These are phyloP conservation scores for Bryoglossum gracile DNA, from an alignment of 495 filamentous ascomycete species.

Conservation along the genomic window DNA sequence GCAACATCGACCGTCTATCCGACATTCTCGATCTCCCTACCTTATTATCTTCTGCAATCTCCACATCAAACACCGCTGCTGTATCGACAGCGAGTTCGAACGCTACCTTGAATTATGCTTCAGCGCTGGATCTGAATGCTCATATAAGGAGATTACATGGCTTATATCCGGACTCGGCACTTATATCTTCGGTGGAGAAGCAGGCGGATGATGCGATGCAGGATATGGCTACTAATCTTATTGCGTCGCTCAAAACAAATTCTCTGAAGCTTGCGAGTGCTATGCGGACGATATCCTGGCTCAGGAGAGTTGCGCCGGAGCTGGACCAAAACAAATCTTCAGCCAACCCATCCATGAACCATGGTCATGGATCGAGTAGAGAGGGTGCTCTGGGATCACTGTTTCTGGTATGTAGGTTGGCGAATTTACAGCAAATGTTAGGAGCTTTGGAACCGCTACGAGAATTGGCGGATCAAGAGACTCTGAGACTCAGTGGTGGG, in stretches of 20 bases:
- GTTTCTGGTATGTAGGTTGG: slow-evolving; percentile 80
- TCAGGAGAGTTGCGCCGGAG: slow-evolving; percentile 80
- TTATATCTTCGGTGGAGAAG: slow-evolving; percentile 62
- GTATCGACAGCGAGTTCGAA: slow-evolving; percentile 39
- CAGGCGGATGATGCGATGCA: slow-evolving; percentile 88
- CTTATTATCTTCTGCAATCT: slow-evolving; percentile 69
- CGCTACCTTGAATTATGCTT: slow-evolving; percentile 64
- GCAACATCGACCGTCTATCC: slow-evolving; percentile 82
- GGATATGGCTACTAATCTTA: slow-evolving; percentile 78
- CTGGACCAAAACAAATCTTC: slow-evolving; percentile 39
- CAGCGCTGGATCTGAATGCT: slow-evolving; percentile 84
- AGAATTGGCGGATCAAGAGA: slow-evolving; percentile 87
- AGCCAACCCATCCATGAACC: slow-evolving; percentile 13
- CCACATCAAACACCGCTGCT: slow-evolving; percentile 42
- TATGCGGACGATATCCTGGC: slow-evolving; percentile 87
- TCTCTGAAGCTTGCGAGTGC: slow-evolving; percentile 83
- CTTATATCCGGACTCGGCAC: slow-evolving; percentile 69
- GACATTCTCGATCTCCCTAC: slow-evolving; percentile 90
- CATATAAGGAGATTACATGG: slow-evolving; percentile 84
- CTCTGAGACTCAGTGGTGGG: slow-evolving; percentile 33
- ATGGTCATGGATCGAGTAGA: slow-evolving; percentile 15
- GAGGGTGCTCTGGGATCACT: slow-evolving; percentile 67
- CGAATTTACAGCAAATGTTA: slow-evolving; percentile 71
- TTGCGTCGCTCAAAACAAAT: slow-evolving; percentile 65
- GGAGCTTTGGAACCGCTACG: slow-evolving; percentile 79